Evolutionary conservation across 2,329 filamentous ascomycete species (phyloP).

Genomic region (Fusarium sp.): DNA sequence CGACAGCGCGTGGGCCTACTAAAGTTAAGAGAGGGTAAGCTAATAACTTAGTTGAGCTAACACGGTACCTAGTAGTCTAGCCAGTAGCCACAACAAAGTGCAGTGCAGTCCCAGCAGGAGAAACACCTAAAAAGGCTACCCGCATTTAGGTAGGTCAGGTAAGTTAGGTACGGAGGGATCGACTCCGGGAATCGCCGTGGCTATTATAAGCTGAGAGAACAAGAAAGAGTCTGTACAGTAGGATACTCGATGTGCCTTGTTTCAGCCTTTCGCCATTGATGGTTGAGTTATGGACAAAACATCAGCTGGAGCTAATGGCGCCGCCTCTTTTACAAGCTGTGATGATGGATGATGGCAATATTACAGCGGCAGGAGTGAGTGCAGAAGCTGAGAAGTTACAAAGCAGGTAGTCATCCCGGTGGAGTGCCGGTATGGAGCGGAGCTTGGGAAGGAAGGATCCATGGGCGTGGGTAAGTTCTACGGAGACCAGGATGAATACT

Average conservation of each 20-base stretch:
- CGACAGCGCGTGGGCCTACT: slow-evolving; percentile 4
- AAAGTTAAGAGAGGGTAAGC: slow-evolving; percentile 1
- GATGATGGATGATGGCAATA: background rate
- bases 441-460: background rate
- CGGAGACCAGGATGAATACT: background rate
- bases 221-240: slow-evolving; percentile 7
- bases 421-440: background rate
- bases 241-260: background rate
- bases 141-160: slow-evolving; percentile 11
- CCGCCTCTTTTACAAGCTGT: background rate
- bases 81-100: background rate
- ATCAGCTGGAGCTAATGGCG: background rate
- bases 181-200: slow-evolving; percentile 32
- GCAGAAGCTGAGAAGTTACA: background rate
- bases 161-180: slow-evolving; percentile 8
- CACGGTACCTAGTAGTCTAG: background rate
- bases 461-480: background rate
- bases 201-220: background rate
- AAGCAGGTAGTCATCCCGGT: background rate
- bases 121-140: slow-evolving; percentile 26
- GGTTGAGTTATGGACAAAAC: background rate
- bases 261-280: slow-evolving; percentile 14
- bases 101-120: background rate
- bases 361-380: background rate
- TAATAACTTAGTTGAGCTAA: background rate